These are phyloP conservation scores for Immersiella caudata DNA, from an alignment of 495 filamentous ascomycete genomes.

Conservation along the genomic window DNA sequence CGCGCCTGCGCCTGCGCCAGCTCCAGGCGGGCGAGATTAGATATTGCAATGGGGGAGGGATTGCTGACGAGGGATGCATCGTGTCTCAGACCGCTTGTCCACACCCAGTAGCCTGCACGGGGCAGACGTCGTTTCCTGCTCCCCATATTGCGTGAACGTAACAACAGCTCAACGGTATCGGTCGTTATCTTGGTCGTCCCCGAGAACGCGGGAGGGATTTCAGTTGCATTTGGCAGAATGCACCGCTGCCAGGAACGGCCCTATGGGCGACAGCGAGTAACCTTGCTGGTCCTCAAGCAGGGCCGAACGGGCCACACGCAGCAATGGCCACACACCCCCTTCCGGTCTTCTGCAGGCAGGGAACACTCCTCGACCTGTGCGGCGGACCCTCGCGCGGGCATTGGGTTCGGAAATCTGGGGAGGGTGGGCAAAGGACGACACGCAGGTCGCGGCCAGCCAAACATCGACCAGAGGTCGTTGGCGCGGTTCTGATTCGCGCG, in stretches of 20 bases:
- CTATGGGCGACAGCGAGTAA: slow-evolving; percentile 20
- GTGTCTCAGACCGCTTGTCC: background rate
- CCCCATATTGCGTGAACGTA: background rate
- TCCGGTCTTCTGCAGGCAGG: slow-evolving; percentile 5
- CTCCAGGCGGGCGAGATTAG: slow-evolving; percentile 1
- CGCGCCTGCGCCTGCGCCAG: slow-evolving; percentile 2
- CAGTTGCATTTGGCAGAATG: slow-evolving; percentile 24
- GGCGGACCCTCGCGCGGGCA: slow-evolving; percentile 16
- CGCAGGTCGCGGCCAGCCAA: slow-evolving; percentile 20
- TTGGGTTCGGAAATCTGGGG: slow-evolving; percentile 13
- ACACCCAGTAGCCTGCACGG: background rate
- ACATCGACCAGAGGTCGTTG: slow-evolving; percentile 23
- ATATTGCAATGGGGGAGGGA: background rate
- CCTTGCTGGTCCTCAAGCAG: slow-evolving; percentile 4
- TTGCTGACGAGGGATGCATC: background rate
- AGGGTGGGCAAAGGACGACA: background rate
- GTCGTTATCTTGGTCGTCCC: slow-evolving; percentile 7
- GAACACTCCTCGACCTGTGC: slow-evolving; percentile 17
- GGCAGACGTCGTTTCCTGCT: background rate
- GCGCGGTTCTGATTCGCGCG: slow-evolving; percentile 31
- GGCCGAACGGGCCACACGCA: slow-evolving; percentile 9
- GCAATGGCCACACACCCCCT: slow-evolving; percentile 13
- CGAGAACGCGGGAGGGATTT: slow-evolving; percentile 7
- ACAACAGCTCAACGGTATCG: background rate
- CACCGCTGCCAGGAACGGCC: slow-evolving; percentile 26